Conservation (phyloP, 805 yeast species). For the Monosporozyma unispora region DNA sequence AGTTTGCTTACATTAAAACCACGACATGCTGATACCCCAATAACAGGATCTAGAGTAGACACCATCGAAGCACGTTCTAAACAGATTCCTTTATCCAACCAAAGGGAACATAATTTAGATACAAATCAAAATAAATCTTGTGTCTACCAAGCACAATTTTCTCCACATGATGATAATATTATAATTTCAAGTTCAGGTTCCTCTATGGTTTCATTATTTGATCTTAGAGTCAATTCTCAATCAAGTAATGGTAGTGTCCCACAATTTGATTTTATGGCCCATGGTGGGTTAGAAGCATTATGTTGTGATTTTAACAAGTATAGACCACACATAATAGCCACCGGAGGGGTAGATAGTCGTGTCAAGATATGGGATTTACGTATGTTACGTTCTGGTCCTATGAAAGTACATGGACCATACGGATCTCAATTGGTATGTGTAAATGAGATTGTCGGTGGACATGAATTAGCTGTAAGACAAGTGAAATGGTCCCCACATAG, state of each 20-base stretch:
- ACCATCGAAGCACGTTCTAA: background rate
- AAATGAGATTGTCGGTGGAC: conserved; percentile 70
- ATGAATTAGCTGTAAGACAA: conserved; percentile 78
- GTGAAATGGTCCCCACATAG: conserved; percentile 87
- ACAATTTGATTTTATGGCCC: conserved; percentile 53
- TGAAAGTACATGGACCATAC: background rate
- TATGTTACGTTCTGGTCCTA: conserved; percentile 30
- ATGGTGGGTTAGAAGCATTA: conserved; percentile 71
- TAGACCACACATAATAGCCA: conserved; percentile 65
- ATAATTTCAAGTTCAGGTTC: conserved; percentile 64
- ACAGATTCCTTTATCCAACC: background rate
- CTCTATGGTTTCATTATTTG: conserved; percentile 75
- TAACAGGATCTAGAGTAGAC: conserved; percentile 6
- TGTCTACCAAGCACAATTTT: conserved; percentile 69
- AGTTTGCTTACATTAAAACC: conserved; percentile 50
- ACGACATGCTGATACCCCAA: conserved; percentile 23
- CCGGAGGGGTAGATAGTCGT: conserved; percentile 86
- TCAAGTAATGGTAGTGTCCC: conserved; percentile 23
- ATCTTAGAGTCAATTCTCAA: conserved; percentile 39
- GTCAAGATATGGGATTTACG: conserved; percentile 84
- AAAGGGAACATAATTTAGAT: background rate
- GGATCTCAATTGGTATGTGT: conserved; percentile 33
- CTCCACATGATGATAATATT: conserved; percentile 73
- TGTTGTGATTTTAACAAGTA: conserved; percentile 89
- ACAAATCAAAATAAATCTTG: conserved; percentile 42